Base-by-base conservation (phyloP, 2,329 filamentous ascomycete species). In the Penicillium nordicum region DNA sequence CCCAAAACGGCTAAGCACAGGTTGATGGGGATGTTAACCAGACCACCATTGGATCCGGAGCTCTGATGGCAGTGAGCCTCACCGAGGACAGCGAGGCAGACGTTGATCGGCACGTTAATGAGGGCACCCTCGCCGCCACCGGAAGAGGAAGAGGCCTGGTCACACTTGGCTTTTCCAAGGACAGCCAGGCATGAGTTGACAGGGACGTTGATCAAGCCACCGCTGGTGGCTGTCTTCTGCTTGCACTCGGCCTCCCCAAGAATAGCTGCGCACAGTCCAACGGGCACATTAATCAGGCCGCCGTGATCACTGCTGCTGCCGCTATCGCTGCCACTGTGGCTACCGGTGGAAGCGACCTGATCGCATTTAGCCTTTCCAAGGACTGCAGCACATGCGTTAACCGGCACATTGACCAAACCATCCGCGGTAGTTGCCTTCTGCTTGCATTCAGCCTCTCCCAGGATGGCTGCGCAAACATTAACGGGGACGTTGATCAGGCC, bases 1-100 rank as follows among this genome's bases (percentile, higher is more conserved):
- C 66, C 67, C 30, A 68, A 51, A 9, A 66, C 66, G 37, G 64
- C 63, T 29, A 67, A 56, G 45, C 67, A 69, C 45, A 67, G 51
- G 58, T 69, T 67, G 57, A 69, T 37, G 27, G 67, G 67, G 50
- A 69, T 66, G 54, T 67, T 61, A 49, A 69, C 58, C 37, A 68
- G 57, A 37, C 67, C 65, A 41, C 54, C 58, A 25, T 34, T 36
- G 11, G 57, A 42, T 16, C n/a, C 14, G n/a, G 61, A 55, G 30
- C 38, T 52, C 50, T 68, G 66, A 11, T 69, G 16, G 61, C 67
- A 69, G 42, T 66, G 50, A 32, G 57, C 57, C 41, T 67, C 62
- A n/a, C 67, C 67, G 27, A 69, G 67, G 27, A 69, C 65, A 57
- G 66, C 64, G 25, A 68, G 60, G 44, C 67, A 69, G 41, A 66